These are phyloP conservation scores for Gossypium turneri DNA, from an alignment of 345 rosid genomes.

Conservation along the genomic window DNA sequence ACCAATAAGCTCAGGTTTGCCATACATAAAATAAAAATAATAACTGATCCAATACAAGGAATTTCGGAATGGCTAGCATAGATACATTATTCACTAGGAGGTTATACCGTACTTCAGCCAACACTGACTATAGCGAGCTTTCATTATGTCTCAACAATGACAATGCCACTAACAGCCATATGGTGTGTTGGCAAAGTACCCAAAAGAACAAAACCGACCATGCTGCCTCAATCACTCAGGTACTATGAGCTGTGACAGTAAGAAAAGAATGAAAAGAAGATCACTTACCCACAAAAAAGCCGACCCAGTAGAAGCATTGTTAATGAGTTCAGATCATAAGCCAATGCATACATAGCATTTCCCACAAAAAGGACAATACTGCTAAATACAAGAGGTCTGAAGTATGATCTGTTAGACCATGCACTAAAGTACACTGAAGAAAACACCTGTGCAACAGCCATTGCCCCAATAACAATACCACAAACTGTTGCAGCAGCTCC, in stretches of 20 bases:
- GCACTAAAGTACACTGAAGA: slow-evolving; percentile 97
- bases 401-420: slow-evolving; percentile 96
- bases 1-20: background rate
- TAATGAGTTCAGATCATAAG: slow-evolving; percentile 78
- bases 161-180: background rate
- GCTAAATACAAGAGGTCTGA: slow-evolving; percentile 91
- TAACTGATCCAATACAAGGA: background rate
- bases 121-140: background rate
- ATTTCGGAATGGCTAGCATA: background rate
- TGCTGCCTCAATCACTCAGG: slow-evolving; percentile 2
- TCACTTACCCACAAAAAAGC: slow-evolving; percentile 90
- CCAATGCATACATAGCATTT: slow-evolving; percentile 83
- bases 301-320: slow-evolving; percentile 76
- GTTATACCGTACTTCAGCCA: background rate
- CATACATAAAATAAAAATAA: background rate
- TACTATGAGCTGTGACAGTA: background rate
- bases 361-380: slow-evolving; percentile 80
- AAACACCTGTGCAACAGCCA: slow-evolving; percentile 99
- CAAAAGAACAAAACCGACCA: background rate
- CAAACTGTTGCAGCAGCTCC: slow-evolving; percentile 99
- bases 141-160: background rate
- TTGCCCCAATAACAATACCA: slow-evolving; percentile 93
- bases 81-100: background rate
- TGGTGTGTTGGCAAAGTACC: background rate
- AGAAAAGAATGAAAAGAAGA: slow-evolving; percentile 7